Conservation (phyloP, 2,329 filamentous ascomycete genomes). For the Claviceps cyperi region DNA sequence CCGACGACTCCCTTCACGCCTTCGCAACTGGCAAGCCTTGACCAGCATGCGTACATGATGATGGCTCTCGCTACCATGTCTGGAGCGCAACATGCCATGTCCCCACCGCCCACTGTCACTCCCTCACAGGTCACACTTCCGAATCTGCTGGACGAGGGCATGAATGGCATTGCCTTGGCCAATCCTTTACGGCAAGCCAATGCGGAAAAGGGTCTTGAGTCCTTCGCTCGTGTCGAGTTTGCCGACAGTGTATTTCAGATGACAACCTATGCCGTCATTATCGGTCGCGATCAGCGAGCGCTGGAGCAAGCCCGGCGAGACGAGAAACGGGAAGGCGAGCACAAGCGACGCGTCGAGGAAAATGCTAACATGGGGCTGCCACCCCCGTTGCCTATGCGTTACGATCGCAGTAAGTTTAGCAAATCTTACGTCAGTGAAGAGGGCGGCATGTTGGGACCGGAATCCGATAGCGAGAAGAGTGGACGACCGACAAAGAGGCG, state of each 20-base stretch:
- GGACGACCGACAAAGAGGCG: constrained; percentile 32
- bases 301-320: constrained; percentile 39
- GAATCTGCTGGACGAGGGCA: constrained; percentile 18
- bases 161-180: constrained; percentile 15
- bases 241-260: constrained; percentile 66
- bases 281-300: constrained; percentile 55
- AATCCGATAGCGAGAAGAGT: constrained; percentile 40
- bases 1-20: constrained; percentile 21
- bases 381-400: constrained; percentile 33
- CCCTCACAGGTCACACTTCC: constrained; percentile 32
- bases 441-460: constrained; percentile 52
- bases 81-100: constrained; percentile 21
- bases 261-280: constrained; percentile 57
- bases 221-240: constrained; percentile 51
- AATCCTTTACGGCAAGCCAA: constrained; percentile 20
- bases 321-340: constrained; percentile 31
- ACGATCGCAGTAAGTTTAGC: constrained; percentile 40
- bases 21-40: constrained; percentile 17
- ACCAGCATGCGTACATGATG: constrained; percentile 29
- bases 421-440: constrained; percentile 56
- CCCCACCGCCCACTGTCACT: constrained; percentile 29
- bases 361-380: constrained; percentile 34
- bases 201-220: constrained; percentile 33
- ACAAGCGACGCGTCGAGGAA: constrained; percentile 30
- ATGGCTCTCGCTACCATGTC: constrained; percentile 29